These are phyloP conservation scores for Brassica rapa DNA, from an alignment of 345 rosid genomes.

Conservation along the genomic window DNA sequence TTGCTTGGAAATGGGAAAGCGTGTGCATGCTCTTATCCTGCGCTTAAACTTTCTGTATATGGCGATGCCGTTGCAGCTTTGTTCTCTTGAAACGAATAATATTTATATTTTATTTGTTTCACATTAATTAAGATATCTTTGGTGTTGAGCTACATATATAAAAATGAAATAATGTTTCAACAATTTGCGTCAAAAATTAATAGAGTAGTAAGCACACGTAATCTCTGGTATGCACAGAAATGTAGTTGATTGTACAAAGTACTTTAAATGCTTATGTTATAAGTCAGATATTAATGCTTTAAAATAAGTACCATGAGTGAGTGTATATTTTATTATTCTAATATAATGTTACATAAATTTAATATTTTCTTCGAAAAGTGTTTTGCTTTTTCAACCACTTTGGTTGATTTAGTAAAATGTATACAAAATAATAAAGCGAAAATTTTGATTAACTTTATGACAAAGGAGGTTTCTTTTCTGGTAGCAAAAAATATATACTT, in stretches of 20 bases:
- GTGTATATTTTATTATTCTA: background rate
- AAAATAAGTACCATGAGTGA: background rate
- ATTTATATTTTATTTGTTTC: background rate
- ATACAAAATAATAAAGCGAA: background rate
- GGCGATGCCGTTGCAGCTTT: constrained; percentile 89
- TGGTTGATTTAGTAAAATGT: background rate
- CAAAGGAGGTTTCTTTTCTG: background rate
- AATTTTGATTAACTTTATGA: background rate
- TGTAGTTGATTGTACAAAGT: constrained; percentile 1
- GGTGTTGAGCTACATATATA: background rate
- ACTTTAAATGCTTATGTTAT: background rate
- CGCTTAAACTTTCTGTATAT: constrained; percentile 63
- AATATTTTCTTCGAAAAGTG: background rate
- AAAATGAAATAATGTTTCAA: background rate
- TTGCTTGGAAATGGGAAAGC: constrained; percentile 55
- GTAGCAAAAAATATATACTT: background rate
- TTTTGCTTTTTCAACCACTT: background rate
- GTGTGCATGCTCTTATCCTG: constrained; percentile 70
- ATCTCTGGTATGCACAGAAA: background rate
- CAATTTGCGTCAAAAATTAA: background rate
- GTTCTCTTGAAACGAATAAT: constrained; percentile 30
- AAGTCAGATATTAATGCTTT: constrained; percentile 1
- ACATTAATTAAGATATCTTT: background rate
- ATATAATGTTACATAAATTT: background rate
- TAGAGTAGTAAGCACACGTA: background rate